These are phyloP conservation scores for Chlorella sp. DNA, from an alignment of 139 green algal genomes.

Conservation along the genomic window DNA sequence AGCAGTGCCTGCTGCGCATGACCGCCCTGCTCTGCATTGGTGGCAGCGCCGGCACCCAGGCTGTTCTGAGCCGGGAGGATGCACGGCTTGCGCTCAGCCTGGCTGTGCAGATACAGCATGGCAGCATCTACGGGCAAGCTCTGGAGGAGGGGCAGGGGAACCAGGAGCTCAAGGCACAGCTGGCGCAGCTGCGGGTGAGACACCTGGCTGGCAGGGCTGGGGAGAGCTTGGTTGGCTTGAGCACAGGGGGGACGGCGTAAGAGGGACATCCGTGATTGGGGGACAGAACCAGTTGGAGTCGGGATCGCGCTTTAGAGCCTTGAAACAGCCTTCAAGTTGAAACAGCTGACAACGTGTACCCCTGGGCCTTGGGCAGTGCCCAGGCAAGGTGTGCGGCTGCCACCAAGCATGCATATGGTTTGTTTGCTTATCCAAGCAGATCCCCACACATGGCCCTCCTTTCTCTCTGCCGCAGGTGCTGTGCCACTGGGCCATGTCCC, in stretches of 20 bases:
- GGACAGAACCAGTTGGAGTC: too few species aligned
- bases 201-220: too few species aligned
- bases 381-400: not conserved
- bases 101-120: conserved; percentile 48
- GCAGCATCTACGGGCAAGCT: conserved; percentile 37
- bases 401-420: not conserved
- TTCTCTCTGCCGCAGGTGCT: not conserved
- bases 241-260: too few species aligned
- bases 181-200: conserved; percentile 31
- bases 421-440: not conserved
- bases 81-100: not conserved
- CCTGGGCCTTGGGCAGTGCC: too few species aligned
- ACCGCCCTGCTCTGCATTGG: conserved; percentile 38
- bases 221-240: not conserved
- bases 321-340: too few species aligned
- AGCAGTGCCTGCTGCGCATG: conserved; percentile 38
- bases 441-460: not conserved
- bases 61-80: conserved; percentile 26
- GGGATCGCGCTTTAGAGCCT: too few species aligned
- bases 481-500: conserved; percentile 19
- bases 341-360: too few species aligned
- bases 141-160: too few species aligned
- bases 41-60: not conserved
- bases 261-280: too few species aligned
- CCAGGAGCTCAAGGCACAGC: not conserved